These are phyloP conservation scores for Fraxinus cuspidata DNA, from an alignment of 257 asterid genomes.

Conservation along the genomic window DNA sequence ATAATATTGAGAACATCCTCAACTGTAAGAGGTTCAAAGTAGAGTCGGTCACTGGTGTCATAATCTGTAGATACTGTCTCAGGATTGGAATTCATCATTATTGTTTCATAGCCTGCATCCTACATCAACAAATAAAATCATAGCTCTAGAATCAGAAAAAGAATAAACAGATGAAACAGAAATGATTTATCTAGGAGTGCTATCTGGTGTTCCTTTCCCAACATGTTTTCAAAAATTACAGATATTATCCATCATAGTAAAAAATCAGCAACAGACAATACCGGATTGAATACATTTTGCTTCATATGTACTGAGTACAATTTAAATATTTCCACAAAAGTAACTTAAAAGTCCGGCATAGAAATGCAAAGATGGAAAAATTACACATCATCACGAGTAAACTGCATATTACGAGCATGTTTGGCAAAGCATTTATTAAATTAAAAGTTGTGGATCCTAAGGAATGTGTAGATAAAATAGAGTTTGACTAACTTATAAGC, in stretches of 20 bases:
- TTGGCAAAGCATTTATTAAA: too few species aligned
- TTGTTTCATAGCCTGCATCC: slow-evolving; percentile 95
- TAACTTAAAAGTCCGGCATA: background rate
- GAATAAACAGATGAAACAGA: background rate
- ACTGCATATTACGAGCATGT: too few species aligned
- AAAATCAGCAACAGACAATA: background rate
- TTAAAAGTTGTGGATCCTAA: too few species aligned
- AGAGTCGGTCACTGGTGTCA: slow-evolving; percentile 95
- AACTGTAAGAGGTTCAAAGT: slow-evolving; percentile 94
- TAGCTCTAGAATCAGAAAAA: slow-evolving; percentile 31
- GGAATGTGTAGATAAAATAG: too few species aligned
- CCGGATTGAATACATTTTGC: background rate
- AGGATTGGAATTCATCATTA: slow-evolving; percentile 99
- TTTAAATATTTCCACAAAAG: background rate
- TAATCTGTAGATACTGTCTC: slow-evolving; percentile 97
- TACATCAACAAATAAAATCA: slow-evolving; percentile 39
- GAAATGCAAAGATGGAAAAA: background rate
- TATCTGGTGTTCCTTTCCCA: background rate
- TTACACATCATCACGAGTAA: background rate
- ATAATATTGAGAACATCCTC: slow-evolving; percentile 92
- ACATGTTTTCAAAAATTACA: background rate
- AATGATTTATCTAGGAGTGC: background rate
- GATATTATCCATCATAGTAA: background rate
- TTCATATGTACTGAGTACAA: background rate
- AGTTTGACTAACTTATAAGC: too few species aligned